Percentiles rank a stretch among this genome's conserved stretches.
Evolutionary conservation across 345 rosid genomes (phyloP).

Genomic region (Populus euphratica): DNA sequence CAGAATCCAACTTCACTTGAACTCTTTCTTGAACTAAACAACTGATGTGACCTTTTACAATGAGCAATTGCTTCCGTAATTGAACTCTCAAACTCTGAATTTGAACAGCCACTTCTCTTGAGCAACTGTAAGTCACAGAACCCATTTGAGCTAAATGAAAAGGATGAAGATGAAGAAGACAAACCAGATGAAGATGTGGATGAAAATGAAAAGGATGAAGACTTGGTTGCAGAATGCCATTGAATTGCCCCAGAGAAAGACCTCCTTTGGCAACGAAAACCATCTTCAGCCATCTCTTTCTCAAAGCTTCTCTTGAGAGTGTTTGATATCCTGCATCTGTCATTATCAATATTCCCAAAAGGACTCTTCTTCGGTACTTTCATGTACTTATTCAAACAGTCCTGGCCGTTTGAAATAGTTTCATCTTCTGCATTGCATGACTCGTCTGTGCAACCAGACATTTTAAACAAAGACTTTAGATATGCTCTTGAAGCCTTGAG

Average conservation of each 20-base stretch:
- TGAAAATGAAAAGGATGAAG: conserved; percentile 7
- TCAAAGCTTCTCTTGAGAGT: conserved; percentile 33
- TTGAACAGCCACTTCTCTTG: conserved; percentile 59
- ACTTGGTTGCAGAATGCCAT: conserved; percentile 46
- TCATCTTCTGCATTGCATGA: conserved; percentile 30
- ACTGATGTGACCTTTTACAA: conserved; percentile 64
- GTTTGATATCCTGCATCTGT: conserved; percentile 20
- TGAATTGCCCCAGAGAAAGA: conserved; percentile 82
- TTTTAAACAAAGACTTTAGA: conserved; percentile 56
- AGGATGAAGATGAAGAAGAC: conserved; percentile 57
- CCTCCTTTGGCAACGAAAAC: conserved; percentile 49
- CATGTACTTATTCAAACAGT: conserved; percentile 26
- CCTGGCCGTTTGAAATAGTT: conserved; percentile 18
- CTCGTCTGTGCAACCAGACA: conserved; percentile 54
- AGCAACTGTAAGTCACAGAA: conserved; percentile 45
- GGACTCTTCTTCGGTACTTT: conserved; percentile 42
- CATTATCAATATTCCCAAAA: conserved; percentile 21
- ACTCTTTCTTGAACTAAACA: conserved; percentile 34
- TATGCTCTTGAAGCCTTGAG: conserved; percentile 69
- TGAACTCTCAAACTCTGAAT: conserved; percentile 59
- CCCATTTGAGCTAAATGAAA: conserved; percentile 58
- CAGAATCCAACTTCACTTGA: conserved; percentile 36
- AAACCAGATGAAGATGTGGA: conserved; percentile 38
- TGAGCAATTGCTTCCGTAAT: conserved; percentile 92
- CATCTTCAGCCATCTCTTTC: conserved; percentile 32